Base-by-base conservation (phyloP, 306 rosid genomes). In the Dryas alaskensis region DNA sequence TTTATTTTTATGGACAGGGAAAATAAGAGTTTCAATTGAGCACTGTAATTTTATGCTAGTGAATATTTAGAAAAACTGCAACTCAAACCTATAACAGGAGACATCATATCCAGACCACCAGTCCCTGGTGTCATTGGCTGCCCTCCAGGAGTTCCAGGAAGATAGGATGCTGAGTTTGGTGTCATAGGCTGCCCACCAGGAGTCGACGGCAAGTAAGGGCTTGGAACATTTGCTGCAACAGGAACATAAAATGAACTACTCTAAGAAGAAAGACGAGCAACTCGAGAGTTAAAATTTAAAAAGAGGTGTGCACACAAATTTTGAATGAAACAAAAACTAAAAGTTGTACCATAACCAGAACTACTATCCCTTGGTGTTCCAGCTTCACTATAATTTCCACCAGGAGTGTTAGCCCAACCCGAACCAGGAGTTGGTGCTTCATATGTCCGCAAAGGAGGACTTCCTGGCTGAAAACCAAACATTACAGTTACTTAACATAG, bases 401-500 rank as follows among this genome's bases (percentile, higher is more conserved):
- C 87, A 3, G 99, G 96, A 66, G 99, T 90, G 81, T 73, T 92
- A 31, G 92, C 93, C 99, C 99, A 95, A 80, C 93, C 98, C 70
- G 98, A 89, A 83, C 99, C 98, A 69, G 99, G 99, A 83, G 98
- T 95, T 65, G 99, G 99, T 45, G 99, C 98, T 90, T 95, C 99
- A 47, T 92, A 90, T 6, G 87, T 79, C 44, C 97, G 90, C n/a
- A 95, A 89, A 79, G 93, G 87, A 65, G 99, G 97, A 76, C 99
- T 95, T 73, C 98, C 99, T 5, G 96, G 91, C 98, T 95, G 92
- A 67, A 80, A 66, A 39, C 5, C 60, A 70, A 47, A 53, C 37
- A 44, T 48, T 50, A 3, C 12, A 59, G 14, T 49, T 22, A 27
- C 51, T 49, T 27, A 57, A 60, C 12, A 62, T 9, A 0, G 4